These are phyloP conservation scores for Cladosporium sphaerospermum DNA, from an alignment of 2,329 filamentous ascomycete species.

Conservation along the genomic window DNA sequence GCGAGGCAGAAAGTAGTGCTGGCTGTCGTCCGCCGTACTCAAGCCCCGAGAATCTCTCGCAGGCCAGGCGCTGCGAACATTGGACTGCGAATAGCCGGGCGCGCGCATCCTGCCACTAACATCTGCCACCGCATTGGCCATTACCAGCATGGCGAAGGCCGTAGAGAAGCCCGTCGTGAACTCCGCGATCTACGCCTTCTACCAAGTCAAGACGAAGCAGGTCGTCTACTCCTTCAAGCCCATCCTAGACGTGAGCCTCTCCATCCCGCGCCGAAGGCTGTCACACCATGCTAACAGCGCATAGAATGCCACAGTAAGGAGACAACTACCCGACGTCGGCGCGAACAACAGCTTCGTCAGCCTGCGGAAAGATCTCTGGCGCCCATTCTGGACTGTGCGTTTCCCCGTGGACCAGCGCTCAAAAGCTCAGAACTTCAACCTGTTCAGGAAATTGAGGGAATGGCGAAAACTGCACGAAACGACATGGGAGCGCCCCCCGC, in stretches of 20 bases:
- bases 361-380: slow-evolving; percentile 58
- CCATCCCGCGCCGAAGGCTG: not conserved
- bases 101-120: not conserved
- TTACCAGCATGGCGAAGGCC: no score
- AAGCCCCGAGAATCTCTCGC: slow-evolving; percentile 8
- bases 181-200: slow-evolving; percentile 55
- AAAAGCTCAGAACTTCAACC: slow-evolving; percentile 43
- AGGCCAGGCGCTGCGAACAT: not conserved
- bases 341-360: slow-evolving; percentile 55
- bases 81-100: not conserved
- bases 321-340: slow-evolving; percentile 56
- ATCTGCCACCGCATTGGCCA: not conserved
- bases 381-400: slow-evolving; percentile 52
- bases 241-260: slow-evolving; percentile 45
- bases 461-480: slow-evolving; percentile 54
- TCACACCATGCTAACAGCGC: not conserved
- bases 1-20: not conserved
- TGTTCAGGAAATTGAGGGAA: slow-evolving; percentile 55
- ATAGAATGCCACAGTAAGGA: slow-evolving; percentile 47
- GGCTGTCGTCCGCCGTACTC: not conserved
- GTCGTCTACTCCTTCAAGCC: slow-evolving; percentile 57
- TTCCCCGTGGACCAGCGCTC: slow-evolving; percentile 42
- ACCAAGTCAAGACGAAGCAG: slow-evolving; percentile 56
- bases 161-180: no score
- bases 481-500: slow-evolving; percentile 36